Evolutionary conservation across 1,284 basidiomycete species (phyloP).

Genomic region (Macrocybe sp.): DNA sequence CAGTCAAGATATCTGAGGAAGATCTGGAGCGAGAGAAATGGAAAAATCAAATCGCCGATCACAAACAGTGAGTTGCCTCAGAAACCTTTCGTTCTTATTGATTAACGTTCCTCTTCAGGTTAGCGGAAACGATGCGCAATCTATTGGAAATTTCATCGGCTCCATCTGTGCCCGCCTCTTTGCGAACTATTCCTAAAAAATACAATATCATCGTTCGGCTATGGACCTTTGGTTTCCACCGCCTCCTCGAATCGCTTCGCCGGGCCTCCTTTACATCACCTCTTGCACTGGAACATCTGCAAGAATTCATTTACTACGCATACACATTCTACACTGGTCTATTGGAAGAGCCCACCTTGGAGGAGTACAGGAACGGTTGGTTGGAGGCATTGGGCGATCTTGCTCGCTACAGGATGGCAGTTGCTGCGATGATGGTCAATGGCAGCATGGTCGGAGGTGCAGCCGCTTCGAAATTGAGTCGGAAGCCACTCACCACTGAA

Average conservation of each 20-base stretch:
- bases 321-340: slow-evolving; percentile 93
- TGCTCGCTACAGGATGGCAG: slow-evolving; percentile 91
- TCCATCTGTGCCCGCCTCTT: slow-evolving; percentile 80
- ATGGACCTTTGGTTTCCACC: slow-evolving; percentile 91
- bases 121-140: slow-evolving; percentile 86
- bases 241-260: slow-evolving; percentile 85
- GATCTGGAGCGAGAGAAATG: slow-evolving; percentile 64
- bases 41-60: slow-evolving; percentile 58
- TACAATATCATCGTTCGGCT: slow-evolving; percentile 94
- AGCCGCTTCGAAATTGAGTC: slow-evolving; percentile 5
- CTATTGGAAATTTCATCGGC: slow-evolving; percentile 85
- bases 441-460: slow-evolving; percentile 6
- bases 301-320: slow-evolving; percentile 92
- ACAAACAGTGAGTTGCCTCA: slow-evolving; percentile 54
- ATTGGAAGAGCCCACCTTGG: slow-evolving; percentile 76
- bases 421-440: slow-evolving; percentile 66
- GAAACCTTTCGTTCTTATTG: slow-evolving; percentile 7
- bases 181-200: slow-evolving; percentile 85
- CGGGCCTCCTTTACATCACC: slow-evolving; percentile 67
- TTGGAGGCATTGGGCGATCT: slow-evolving; percentile 96
- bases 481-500: slow-evolving; percentile 40
- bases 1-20: slow-evolving; percentile 28
- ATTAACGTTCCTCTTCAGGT: slow-evolving; percentile 36
- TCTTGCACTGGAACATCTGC: slow-evolving; percentile 71
- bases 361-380: slow-evolving; percentile 78